Evolutionary conservation across 768 basidiomycete genomes (phyloP), one percentile per base, ranked within the genome.

Genomic region (Artomyces pyxidatus): DNA sequence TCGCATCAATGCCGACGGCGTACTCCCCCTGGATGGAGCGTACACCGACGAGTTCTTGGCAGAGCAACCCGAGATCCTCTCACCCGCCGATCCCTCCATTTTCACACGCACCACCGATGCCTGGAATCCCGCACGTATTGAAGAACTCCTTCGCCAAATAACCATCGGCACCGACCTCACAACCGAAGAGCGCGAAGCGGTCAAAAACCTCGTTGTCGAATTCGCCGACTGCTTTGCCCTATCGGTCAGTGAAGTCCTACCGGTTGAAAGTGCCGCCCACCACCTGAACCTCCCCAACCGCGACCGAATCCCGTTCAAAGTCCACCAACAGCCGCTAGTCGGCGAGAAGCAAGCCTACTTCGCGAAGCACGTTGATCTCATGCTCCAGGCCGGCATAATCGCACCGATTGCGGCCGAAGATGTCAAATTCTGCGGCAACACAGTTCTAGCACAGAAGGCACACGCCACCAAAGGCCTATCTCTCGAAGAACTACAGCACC

Each of bases 151-250:
- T 1, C 17, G 42, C 3, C 42, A 42, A 5, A 48, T 66, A 8
- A 43, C 37, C 1, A 57, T 69, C 2, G 70, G 69, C 0, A 6
- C 12, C 0, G 68, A 73, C 43, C 40, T 74, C 0, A 56, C 59
- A 0, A 22, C 35, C 2, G 56, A 49, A 1, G 54, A 76, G 44
- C 42, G 51, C 3, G 16, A 11, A 2, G 14, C 50, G 11, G 64
- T 71, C 0, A 17, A 40, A 0, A 46, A 28, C 0, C 41, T 71
- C 3, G 27, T 74, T 0, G 32, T 6, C 0, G 48, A 65, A 41
- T 71, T 60, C 44, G 68, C 72, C 0, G 70, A 74, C 51, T 55
- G 62, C 23, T 76, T 72, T 47, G 68, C 70, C 5, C 53, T 73
- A 1, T 63, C 65, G 0, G 53, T 73, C 7, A 60, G 62, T n/a